These are phyloP conservation scores for Seiridium unicorne DNA, from an alignment of 2,329 filamentous ascomycete genomes.

Conservation along the genomic window DNA sequence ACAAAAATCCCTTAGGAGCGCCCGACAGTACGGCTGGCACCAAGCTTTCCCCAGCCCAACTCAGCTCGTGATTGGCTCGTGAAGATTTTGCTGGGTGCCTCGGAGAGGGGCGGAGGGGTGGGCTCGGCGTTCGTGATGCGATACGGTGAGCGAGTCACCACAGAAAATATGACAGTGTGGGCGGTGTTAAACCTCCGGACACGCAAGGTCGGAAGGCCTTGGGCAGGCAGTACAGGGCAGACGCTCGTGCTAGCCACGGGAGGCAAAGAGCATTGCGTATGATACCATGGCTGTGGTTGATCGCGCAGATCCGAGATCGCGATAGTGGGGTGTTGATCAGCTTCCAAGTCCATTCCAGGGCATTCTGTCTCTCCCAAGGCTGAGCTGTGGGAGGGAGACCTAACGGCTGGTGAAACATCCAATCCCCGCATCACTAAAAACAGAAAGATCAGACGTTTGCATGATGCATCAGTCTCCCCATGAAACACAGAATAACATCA, in stretches of 20 bases:
- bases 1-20: not conserved
- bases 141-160: not conserved
- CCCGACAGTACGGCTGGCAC: not conserved
- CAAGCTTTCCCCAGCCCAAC: not conserved
- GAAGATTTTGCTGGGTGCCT: not conserved
- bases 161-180: not conserved
- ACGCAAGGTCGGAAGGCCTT: not conserved
- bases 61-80: slow-evolving; percentile 1
- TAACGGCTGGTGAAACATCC: not conserved
- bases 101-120: slow-evolving; percentile 4
- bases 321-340: not conserved
- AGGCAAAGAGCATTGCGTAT: slow-evolving; percentile 9
- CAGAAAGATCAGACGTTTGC: not conserved
- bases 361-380: not conserved
- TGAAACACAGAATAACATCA: not conserved
- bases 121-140: slow-evolving; percentile 1
- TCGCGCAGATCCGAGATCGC: slow-evolving; percentile 21
- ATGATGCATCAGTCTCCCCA: not conserved
- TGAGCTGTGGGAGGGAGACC: not conserved
- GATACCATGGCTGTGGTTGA: slow-evolving; percentile 25
- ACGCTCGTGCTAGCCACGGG: not conserved
- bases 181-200: not conserved
- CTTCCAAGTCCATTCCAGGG: not conserved
- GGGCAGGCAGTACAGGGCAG: not conserved
- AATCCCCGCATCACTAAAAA: not conserved